A percentile compares a stretch with the other conserved stretches of the same genome.
phyloP scores from a whole-genome alignment of 257 asterid genomes.

The Fraxinus pennsylvanica region DNA sequence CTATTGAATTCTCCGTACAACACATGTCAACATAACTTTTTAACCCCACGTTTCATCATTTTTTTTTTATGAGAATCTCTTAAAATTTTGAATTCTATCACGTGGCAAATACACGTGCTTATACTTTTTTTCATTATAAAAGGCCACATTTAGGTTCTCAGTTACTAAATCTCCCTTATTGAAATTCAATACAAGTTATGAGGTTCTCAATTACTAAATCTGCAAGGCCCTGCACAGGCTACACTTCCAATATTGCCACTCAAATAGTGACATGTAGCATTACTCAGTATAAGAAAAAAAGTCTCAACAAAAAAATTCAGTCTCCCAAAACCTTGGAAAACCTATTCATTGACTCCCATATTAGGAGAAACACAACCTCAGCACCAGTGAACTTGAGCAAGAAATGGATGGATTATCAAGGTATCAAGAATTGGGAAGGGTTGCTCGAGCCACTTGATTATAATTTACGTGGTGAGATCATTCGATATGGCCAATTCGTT shows the following conservation, averaged over 20 bases:
- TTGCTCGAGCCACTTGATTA: conserved; percentile 80
- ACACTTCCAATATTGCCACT: conserved; percentile 22
- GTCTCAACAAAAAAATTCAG: conserved; percentile 20
- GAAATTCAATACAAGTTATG: conserved; percentile 34
- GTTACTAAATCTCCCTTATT: neutral
- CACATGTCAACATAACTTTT: no score
- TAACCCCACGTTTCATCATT: neutral
- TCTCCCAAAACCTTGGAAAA: conserved; percentile 20
- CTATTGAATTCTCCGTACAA: no score
- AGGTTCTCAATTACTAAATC: conserved; percentile 34
- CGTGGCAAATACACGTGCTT: neutral
- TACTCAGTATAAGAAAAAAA: conserved; percentile 17
- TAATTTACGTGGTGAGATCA: conserved; percentile 62
- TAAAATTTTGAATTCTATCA: no score
- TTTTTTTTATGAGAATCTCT: no score
- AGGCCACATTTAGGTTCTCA: conserved; percentile 15
- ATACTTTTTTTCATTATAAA: conserved; percentile 40
- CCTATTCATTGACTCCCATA: conserved; percentile 8
- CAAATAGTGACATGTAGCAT: conserved; percentile 15
- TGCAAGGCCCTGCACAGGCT: conserved; percentile 39
- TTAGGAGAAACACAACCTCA: neutral
- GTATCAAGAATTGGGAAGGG: conserved; percentile 71
- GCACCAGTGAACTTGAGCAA: conserved; percentile 22
- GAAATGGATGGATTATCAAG: conserved; percentile 83
- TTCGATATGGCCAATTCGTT: conserved; percentile 68